These are phyloP conservation scores for Chaetomiaceae sp. DNA, from an alignment of 2,329 filamentous ascomycete genomes.

Conservation along the genomic window DNA sequence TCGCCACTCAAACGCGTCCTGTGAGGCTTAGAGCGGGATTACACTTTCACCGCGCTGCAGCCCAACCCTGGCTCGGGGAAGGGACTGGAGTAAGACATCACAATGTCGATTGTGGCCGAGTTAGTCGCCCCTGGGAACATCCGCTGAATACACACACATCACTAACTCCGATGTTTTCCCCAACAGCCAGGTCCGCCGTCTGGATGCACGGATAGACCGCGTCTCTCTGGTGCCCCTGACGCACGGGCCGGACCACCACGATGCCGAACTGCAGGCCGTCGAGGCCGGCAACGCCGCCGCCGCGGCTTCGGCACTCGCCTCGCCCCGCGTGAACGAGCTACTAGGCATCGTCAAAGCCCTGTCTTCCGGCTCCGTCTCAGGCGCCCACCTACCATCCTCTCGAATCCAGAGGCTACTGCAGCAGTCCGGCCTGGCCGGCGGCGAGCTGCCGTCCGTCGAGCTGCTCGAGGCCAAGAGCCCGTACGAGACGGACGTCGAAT, in stretches of 20 bases:
- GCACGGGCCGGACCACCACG: conserved; percentile 41
- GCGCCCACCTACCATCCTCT: conserved; percentile 55
- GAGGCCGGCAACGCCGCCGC: conserved; percentile 26
- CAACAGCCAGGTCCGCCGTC: conserved; percentile 55
- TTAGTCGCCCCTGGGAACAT: conserved; percentile 27
- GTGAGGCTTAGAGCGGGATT: background rate
- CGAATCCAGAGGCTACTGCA: conserved; percentile 60
- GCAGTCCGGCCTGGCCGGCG: conserved; percentile 52
- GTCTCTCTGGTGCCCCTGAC: conserved; percentile 45
- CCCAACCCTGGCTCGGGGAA: conserved; percentile 10
- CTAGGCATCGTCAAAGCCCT: conserved; percentile 66
- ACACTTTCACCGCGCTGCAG: background rate
- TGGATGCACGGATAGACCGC: conserved; percentile 63
- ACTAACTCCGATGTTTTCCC: conserved; percentile 18
- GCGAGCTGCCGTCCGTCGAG: conserved; percentile 23
- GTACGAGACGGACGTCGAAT: conserved; percentile 78
- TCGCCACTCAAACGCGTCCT: conserved; percentile 26
- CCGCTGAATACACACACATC: conserved; percentile 2
- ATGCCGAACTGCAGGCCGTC: conserved; percentile 27
- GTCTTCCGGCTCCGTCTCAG: conserved; percentile 63
- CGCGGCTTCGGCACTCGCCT: conserved; percentile 40
- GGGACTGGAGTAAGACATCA: conserved; percentile 18
- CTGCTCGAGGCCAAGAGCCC: conserved; percentile 36
- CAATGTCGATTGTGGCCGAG: conserved; percentile 46
- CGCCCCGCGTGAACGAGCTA: conserved; percentile 56